Conservation (phyloP, 164 flowering plant species). For the Vitis rupestris region DNA sequence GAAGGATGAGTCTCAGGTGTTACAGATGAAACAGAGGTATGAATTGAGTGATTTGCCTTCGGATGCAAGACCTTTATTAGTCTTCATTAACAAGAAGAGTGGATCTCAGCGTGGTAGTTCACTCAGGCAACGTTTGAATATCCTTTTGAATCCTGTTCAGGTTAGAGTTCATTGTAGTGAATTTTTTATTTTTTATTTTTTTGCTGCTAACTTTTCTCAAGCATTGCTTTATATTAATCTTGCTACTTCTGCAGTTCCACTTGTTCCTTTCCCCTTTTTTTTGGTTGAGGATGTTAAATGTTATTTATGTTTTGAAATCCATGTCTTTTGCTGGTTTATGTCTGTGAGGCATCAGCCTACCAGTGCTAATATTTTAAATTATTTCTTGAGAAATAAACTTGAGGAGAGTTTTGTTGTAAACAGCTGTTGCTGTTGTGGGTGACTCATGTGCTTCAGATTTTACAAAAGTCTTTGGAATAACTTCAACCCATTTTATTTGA, state of each 20-base stretch:
- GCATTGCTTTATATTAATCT: too few species aligned
- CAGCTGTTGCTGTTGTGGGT: not conserved
- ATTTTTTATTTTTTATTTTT: not conserved
- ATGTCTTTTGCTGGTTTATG: too few species aligned
- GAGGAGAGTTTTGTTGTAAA: not conserved
- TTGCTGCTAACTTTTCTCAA: too few species aligned
- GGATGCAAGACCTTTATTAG: conserved; percentile 88
- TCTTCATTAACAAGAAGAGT: conserved; percentile 93
- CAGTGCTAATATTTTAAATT: too few species aligned
- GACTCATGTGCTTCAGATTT: not conserved
- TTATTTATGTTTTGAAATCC: too few species aligned
- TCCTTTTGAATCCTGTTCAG: conserved; percentile 94
- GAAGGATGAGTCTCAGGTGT: conserved; percentile 56
- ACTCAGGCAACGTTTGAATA: conserved; percentile 74
- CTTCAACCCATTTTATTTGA: not conserved
- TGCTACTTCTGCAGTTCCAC: too few species aligned
- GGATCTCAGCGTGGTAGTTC: conserved; percentile 92
- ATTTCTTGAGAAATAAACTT: not conserved
- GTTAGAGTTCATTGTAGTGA: conserved; percentile 28
- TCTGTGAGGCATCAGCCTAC: too few species aligned
- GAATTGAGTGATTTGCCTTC: conserved; percentile 80
- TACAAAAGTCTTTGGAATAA: not conserved
- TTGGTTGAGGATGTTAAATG: too few species aligned
- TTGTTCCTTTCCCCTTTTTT: too few species aligned
- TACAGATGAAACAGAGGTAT: conserved; percentile 55